phyloP scores from a whole-genome alignment of 768 basidiomycete species.

The Termitomyces sp. region DNA sequence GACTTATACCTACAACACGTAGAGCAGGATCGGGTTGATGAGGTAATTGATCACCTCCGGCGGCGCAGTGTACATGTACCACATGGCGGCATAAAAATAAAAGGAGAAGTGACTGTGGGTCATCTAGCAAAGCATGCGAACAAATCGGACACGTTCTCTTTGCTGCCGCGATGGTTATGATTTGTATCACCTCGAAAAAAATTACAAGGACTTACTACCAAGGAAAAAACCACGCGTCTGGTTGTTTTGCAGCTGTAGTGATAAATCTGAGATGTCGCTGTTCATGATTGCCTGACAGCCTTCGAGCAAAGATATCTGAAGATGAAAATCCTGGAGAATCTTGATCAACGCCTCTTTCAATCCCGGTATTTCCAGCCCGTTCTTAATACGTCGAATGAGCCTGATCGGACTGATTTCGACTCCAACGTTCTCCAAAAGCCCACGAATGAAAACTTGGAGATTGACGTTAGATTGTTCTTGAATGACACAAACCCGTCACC shows the following conservation, averaged over 20 bases:
- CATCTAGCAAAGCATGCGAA: slow-evolving; percentile 47
- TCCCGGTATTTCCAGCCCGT: slow-evolving; percentile 94
- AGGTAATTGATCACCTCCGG: slow-evolving; percentile 60
- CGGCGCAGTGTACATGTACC: slow-evolving; percentile 76
- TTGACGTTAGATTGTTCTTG: not conserved
- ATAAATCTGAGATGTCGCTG: slow-evolving; percentile 75
- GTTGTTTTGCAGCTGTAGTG: slow-evolving; percentile 59
- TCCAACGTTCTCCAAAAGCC: slow-evolving; percentile 91
- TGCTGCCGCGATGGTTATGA: slow-evolving; percentile 32
- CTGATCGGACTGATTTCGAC: slow-evolving; percentile 94
- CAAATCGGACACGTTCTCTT: slow-evolving; percentile 68
- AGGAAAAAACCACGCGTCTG: slow-evolving; percentile 82
- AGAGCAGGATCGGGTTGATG: slow-evolving; percentile 51
- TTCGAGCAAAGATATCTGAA: slow-evolving; percentile 89
- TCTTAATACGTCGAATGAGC: slow-evolving; percentile 90
- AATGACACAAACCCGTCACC: slow-evolving; percentile 15
- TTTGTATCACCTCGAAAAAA: not conserved
- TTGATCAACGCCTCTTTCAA: slow-evolving; percentile 93
- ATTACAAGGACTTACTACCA: slow-evolving; percentile 46
- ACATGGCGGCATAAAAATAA: slow-evolving; percentile 87
- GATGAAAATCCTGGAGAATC: slow-evolving; percentile 93
- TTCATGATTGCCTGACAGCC: slow-evolving; percentile 87
- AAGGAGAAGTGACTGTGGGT: slow-evolving; percentile 55
- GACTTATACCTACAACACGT: slow-evolving; percentile 37
- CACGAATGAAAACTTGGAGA: slow-evolving; percentile 81